Conservation (phyloP, 2,329 filamentous ascomycete species). For the Calonectria montana region DNA sequence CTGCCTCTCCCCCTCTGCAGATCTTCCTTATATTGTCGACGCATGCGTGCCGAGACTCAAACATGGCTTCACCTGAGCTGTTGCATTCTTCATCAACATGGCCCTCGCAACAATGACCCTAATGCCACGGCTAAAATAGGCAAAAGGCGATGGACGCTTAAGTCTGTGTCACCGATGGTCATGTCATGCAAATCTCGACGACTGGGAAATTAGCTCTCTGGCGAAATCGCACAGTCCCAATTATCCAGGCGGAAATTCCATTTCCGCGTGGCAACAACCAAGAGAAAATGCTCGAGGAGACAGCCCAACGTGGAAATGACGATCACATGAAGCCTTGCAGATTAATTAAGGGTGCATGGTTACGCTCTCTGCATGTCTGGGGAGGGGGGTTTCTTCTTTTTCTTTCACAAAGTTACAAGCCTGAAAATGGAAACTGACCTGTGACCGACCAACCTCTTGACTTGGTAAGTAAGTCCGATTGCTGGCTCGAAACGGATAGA, state of each 20-base stretch:
- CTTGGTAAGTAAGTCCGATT: not conserved
- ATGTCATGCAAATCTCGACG: not conserved
- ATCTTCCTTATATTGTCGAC: constrained; percentile 7
- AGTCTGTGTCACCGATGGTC: not conserved
- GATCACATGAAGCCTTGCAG: not conserved
- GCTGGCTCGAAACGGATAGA: not conserved
- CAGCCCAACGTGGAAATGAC: too few relatives aligned
- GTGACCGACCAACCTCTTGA: not conserved
- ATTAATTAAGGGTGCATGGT: not conserved
- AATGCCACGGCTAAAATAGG: not conserved
- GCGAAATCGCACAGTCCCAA: not conserved
- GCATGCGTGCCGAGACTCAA: not conserved
- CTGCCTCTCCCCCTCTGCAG: not conserved
- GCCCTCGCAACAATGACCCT: not conserved
- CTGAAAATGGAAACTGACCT: not conserved
- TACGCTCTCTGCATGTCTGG: not conserved
- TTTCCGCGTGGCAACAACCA: not conserved
- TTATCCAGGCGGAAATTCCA: not conserved
- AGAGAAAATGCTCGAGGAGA: not conserved
- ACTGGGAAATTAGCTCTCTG: not conserved
- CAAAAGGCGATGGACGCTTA: not conserved
- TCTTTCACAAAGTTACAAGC: not conserved
- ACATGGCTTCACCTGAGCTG: constrained; percentile 6
- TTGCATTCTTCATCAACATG: not conserved
- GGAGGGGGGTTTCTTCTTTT: too few relatives aligned